These are phyloP conservation scores for Chaetoscypha palmicola DNA, from an alignment of 2,329 filamentous ascomycete species.

Conservation along the genomic window DNA sequence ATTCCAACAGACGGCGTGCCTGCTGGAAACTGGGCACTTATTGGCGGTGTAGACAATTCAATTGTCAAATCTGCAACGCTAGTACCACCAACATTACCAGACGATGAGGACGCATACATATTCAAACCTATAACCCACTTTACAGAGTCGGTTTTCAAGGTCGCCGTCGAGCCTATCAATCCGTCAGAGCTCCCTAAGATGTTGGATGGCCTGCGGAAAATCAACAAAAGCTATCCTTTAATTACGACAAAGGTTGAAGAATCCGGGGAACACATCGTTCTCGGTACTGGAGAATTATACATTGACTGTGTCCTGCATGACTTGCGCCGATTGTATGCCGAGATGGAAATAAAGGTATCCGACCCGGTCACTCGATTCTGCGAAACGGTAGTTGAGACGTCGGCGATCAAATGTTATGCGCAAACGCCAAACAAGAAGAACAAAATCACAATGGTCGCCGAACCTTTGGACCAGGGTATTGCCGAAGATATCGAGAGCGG, in stretches of 20 bases:
- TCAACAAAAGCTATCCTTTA: conserved; percentile 96
- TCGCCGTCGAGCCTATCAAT: conserved; percentile 96
- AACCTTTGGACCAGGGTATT: conserved; percentile 90
- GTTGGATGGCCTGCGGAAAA: conserved; percentile 90
- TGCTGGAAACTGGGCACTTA: conserved; percentile 87
- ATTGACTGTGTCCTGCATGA: conserved; percentile 99
- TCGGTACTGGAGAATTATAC: conserved; percentile 96
- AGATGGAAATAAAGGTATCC: conserved; percentile 99
- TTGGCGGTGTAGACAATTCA: conserved; percentile 91
- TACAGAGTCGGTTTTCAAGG: conserved; percentile 95
- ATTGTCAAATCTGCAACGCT: conserved; percentile 97
- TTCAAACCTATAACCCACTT: conserved; percentile 92
- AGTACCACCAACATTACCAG: conserved; percentile 69
- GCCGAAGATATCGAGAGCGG: conserved; percentile 90
- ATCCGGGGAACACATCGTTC: conserved; percentile 89
- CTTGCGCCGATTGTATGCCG: conserved; percentile 83
- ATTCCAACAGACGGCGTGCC: conserved; percentile 87
- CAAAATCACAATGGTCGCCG: conserved; percentile 96
- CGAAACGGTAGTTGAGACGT: conserved; percentile 95
- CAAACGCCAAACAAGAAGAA: conserved; percentile 99
- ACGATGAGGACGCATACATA: conserved; percentile 89
- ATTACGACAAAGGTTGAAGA: conserved; percentile 97
- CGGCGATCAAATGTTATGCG: conserved; percentile 95
- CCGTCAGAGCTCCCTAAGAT: conserved; percentile 97
- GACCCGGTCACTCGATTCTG: conserved; percentile 97